A percentile compares a stretch with the other conserved stretches of the same genome.
phyloP scores from a whole-genome alignment of 208 protist species.

The Lotmaria passim region DNA sequence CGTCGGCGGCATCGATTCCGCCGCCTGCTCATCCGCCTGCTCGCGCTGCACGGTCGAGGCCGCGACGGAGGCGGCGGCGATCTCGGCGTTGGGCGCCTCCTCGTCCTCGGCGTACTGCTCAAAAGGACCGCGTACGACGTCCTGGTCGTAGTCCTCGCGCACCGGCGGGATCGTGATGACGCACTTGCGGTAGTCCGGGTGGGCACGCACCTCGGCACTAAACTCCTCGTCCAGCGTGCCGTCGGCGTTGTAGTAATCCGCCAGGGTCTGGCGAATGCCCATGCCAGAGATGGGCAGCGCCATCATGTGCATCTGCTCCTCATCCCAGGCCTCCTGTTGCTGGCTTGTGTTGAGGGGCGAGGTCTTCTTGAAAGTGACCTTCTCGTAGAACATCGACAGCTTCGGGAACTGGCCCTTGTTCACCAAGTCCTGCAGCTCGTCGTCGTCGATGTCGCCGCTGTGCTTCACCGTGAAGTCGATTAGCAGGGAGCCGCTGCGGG shows the following conservation, averaged over 20 bases:
- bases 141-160: slow-evolving; percentile 68
- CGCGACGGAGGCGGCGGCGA: slow-evolving; percentile 11
- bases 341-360: slow-evolving; percentile 67
- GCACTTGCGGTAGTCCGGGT: slow-evolving; percentile 63
- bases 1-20: slow-evolving; percentile 6
- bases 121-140: slow-evolving; percentile 13
- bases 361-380: slow-evolving; percentile 62
- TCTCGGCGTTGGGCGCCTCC: slow-evolving; percentile 14
- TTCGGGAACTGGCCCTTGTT: slow-evolving; percentile 63
- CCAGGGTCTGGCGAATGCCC: slow-evolving; percentile 47
- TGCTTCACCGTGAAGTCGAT: slow-evolving; percentile 78
- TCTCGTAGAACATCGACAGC: slow-evolving; percentile 71
- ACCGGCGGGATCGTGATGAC: slow-evolving; percentile 52
- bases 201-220: slow-evolving; percentile 36
- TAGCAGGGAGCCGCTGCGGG: slow-evolving; percentile 45
- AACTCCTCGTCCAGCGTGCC: slow-evolving; percentile 60
- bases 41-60: slow-evolving; percentile 6
- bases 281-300: slow-evolving; percentile 59
- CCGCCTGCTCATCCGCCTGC: slow-evolving; percentile 5
- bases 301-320: slow-evolving; percentile 18
- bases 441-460: slow-evolving; percentile 58
- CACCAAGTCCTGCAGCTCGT: slow-evolving; percentile 65
- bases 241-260: slow-evolving; percentile 67
- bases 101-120: slow-evolving; percentile 30
- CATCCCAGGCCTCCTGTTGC: slow-evolving; percentile 45